Percentiles rank a stretch among this genome's conserved stretches.
Conservation (phyloP, 2,329 filamentous ascomycete genomes). For the Venturia pyrina region DNA sequence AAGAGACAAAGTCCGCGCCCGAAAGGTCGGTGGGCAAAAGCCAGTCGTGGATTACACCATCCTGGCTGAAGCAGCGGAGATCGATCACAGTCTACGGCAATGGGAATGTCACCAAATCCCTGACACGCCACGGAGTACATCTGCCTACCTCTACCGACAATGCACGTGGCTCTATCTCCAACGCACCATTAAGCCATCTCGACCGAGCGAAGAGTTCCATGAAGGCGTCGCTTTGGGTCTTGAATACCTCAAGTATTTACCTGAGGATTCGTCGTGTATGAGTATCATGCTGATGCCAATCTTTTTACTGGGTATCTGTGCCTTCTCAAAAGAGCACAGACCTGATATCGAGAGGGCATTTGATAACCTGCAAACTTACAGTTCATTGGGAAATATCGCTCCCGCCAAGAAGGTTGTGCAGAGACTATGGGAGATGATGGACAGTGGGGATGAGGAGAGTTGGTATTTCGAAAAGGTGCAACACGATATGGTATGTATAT, state of each 20-base stretch:
- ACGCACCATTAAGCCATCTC: conserved; percentile 48
- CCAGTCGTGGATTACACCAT: conserved; percentile 65
- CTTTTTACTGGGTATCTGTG: conserved; percentile 51
- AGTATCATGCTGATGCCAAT: conserved; percentile 51
- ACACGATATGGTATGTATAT: background rate
- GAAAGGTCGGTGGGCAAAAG: conserved; percentile 52
- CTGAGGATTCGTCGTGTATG: conserved; percentile 45
- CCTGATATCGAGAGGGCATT: conserved; percentile 46
- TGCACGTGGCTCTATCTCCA: conserved; percentile 55
- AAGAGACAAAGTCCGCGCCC: conserved; percentile 60
- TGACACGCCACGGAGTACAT: conserved; percentile 43
- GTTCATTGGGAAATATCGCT: conserved; percentile 47
- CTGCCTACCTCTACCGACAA: conserved; percentile 51
- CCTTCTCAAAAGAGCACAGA: conserved; percentile 45
- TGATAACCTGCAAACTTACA: conserved; percentile 44
- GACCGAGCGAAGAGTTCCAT: conserved; percentile 44
- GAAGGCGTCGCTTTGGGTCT: conserved; percentile 50
- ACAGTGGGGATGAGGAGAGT: conserved; percentile 42
- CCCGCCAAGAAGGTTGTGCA: conserved; percentile 46
- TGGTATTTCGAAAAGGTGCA: conserved; percentile 54
- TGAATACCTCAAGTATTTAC: conserved; percentile 44
- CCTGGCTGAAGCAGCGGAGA: conserved; percentile 61
- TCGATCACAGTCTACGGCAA: conserved; percentile 62
- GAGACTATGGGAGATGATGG: conserved; percentile 51
- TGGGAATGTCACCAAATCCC: conserved; percentile 57